Evolutionary conservation across 176 grass and related monocot species (phyloP), one percentile per base, ranked within the genome.

Genomic region (Themeda triandra): DNA sequence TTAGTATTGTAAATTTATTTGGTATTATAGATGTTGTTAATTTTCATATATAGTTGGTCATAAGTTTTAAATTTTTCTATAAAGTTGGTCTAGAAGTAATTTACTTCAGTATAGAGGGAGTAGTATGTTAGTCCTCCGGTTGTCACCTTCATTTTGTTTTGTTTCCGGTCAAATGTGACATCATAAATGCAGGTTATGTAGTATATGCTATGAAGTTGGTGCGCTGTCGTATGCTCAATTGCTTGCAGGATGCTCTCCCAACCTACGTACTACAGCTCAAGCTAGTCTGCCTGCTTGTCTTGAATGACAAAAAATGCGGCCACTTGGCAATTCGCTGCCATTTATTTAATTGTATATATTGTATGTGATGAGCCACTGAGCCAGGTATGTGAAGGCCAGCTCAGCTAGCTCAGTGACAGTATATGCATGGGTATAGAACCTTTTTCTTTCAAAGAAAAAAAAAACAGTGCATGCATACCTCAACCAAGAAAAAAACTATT

Each of bases 321-420:
- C 84, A 83, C 83, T 66, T 86, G 84, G 60, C 79, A 74, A 60
- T 83, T 86, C 54, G 73, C 66, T 90, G 79, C 66, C 88, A 86
- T 13, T 63, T n/a, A 33, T 71, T 81, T 30, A 64, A 24, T n/a
- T 48, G 8, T 19, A n/a, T 29, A 74, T 75, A 3, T 49, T 51
- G 6, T 59, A 46, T 46, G 63, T 66, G 60, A 56, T 54, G 46
- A 33, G 46, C 3, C 27, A 48, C 41, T 74, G 42, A 80, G 49
- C 51, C 24, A 76, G 77, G 48, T 76, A 63, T 60, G 23, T 25
- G 23, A 63, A 81, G 28, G 62, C 69, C 70, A 85, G 77, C 63
- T 89, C 63, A 85, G 39, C 69, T 27, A 37, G 13, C 33, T 70
- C 7, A 40, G 8, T n/a, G n/a, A 73, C n/a, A 63, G 18, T 9